Percentiles rank a stretch among this genome's conserved stretches.
Conservation (phyloP, 1,284 basidiomycete species). For the Cutaneotrichosporon cavernicola region DNA sequence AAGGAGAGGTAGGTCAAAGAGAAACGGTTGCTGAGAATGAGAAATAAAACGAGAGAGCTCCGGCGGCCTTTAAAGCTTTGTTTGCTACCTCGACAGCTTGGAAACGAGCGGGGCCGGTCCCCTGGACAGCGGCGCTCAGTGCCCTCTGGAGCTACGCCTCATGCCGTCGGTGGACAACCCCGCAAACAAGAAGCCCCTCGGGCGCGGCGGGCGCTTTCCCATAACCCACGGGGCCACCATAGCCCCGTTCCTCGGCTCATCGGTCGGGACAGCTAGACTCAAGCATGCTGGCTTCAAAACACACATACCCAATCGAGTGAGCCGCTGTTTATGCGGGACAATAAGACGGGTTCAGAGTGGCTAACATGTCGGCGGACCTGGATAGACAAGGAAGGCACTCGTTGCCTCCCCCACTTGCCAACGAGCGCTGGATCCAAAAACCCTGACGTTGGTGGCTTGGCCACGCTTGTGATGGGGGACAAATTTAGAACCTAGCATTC, state of each 20-base stretch:
- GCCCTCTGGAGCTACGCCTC: not conserved
- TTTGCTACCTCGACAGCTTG: not conserved
- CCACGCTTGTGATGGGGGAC: not conserved
- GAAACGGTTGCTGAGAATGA: not conserved
- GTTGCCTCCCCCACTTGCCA: not conserved
- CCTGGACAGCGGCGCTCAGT: not conserved
- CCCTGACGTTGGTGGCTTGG: not conserved
- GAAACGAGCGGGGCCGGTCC: not conserved
- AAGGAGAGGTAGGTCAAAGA: not conserved
- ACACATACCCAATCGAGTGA: not conserved
- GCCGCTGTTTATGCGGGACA: not conserved
- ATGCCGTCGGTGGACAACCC: not conserved
- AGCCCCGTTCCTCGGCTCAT: not conserved
- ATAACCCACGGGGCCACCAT: constrained; percentile 7
- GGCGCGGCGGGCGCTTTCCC: not conserved
- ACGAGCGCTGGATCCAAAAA: not conserved
- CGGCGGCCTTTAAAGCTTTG: not conserved
- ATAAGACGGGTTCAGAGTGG: not conserved
- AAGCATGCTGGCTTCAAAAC: too few relatives aligned
- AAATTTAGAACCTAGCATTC: not conserved
- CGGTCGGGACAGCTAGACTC: not conserved
- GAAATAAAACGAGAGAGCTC: not conserved
- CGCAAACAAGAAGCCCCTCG: not conserved
- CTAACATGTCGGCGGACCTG: not conserved
- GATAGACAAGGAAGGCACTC: not conserved